Evolutionary conservation across 2,329 filamentous ascomycete genomes (phyloP).

Genomic region (Trichoderma atrobrunneum): DNA sequence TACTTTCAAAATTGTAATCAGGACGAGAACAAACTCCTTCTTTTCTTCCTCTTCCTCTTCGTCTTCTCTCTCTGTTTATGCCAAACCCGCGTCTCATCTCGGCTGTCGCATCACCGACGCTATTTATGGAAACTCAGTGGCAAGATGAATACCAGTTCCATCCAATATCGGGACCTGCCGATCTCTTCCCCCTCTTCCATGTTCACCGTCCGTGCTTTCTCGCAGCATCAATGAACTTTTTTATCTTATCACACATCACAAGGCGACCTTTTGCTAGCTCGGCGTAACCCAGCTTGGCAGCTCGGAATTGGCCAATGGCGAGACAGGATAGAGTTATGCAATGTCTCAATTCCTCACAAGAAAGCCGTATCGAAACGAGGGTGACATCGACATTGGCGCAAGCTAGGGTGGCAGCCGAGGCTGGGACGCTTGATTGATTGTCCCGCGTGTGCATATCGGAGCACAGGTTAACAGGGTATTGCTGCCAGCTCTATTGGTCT

Average conservation of each 20-base stretch:
- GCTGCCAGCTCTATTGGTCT: not conserved
- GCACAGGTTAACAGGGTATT: not conserved
- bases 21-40: not conserved
- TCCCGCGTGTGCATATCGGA: not conserved
- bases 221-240: not conserved
- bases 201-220: not conserved
- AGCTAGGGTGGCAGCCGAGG: not conserved
- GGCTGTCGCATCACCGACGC: not conserved
- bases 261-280: not conserved
- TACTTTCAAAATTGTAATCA: not conserved
- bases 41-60: not conserved
- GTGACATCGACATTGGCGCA: not conserved
- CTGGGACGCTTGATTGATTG: not conserved
- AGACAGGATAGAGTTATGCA: not conserved
- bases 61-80: not conserved
- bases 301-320: not conserved
- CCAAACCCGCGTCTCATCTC: not conserved
- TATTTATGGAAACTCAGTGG: not conserved
- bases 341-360: not conserved
- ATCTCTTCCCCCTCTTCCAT: not conserved
- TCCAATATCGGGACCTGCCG: slow-evolving; percentile 9
- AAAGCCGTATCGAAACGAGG: not conserved
- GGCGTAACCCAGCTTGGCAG: not conserved
- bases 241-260: not conserved
- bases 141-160: not conserved